A percentile compares a stretch with the other conserved stretches of the same genome.
Conservation (phyloP, 2,329 filamentous ascomycete species). For the Juglanconis sp. region DNA sequence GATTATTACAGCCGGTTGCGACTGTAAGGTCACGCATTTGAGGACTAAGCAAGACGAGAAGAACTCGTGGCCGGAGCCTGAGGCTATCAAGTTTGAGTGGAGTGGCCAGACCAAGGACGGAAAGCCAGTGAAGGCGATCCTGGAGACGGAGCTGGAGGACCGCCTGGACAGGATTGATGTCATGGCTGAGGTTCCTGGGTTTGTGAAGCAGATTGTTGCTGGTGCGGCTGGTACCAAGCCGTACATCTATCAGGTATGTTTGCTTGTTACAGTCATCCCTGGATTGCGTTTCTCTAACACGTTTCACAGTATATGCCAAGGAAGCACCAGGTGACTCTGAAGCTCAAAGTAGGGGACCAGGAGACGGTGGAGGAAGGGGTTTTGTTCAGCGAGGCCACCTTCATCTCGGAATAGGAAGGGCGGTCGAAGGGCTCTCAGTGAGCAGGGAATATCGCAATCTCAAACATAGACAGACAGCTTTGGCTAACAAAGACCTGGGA, state of each 20-base stretch:
- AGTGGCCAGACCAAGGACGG: slow-evolving; percentile 73
- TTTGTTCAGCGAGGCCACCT: slow-evolving; percentile 89
- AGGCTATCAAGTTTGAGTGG: slow-evolving; percentile 73
- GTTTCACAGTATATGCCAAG: slow-evolving; percentile 63
- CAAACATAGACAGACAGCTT: slow-evolving; percentile 7
- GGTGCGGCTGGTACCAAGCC: slow-evolving; percentile 88
- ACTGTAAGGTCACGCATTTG: slow-evolving; percentile 66
- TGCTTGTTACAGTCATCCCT: not conserved
- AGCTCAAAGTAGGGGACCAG: slow-evolving; percentile 79
- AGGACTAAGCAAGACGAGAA: slow-evolving; percentile 68
- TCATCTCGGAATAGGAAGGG: slow-evolving; percentile 65
- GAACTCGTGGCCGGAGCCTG: slow-evolving; percentile 87
- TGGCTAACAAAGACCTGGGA: slow-evolving; percentile 16
- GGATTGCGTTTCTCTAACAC: slow-evolving; percentile 22
- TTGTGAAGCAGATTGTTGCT: slow-evolving; percentile 91
- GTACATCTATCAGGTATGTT: slow-evolving; percentile 88
- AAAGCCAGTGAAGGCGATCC: slow-evolving; percentile 64
- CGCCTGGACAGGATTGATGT: slow-evolving; percentile 84
- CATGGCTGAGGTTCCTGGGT: slow-evolving; percentile 92
- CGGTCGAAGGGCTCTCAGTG: not conserved
- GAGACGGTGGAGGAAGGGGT: slow-evolving; percentile 74
- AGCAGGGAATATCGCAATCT: not conserved
- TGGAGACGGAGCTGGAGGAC: slow-evolving; percentile 67
- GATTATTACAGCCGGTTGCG: slow-evolving; percentile 69
- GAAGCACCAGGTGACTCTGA: slow-evolving; percentile 64